Conservation (phyloP, 352 stramenopile species). For the Albugo candida region DNA sequence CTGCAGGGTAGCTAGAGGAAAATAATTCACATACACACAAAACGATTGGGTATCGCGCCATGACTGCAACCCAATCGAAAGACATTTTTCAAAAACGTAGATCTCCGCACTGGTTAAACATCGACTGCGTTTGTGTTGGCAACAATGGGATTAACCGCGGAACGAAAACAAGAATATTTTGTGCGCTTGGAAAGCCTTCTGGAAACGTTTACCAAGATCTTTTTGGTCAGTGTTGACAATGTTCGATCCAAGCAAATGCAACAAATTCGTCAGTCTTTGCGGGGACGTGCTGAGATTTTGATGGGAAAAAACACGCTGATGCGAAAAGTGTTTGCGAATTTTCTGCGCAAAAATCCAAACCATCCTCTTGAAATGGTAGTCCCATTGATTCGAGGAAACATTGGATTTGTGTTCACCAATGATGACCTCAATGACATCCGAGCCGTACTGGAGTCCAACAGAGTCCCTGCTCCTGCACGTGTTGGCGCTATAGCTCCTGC, state of each 20-base stretch:
- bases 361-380: constrained; percentile 84
- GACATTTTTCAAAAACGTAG: constrained; percentile 52
- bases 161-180: constrained; percentile 98
- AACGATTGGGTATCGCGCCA: no score
- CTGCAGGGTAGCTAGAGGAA: background rate
- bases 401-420: constrained; percentile 99
- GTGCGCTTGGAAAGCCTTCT: constrained; percentile 89
- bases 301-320: constrained; percentile 99
- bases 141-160: constrained; percentile 87
- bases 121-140: constrained; percentile 41
- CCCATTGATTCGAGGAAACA: constrained; percentile 88
- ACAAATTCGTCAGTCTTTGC: constrained; percentile 90
- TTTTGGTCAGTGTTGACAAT: constrained; percentile 98
- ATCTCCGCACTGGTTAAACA: constrained; percentile 76
- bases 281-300: constrained; percentile 89
- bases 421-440: constrained; percentile 87
- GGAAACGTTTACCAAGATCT: constrained; percentile 93
- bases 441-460: constrained; percentile 73
- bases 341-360: constrained; percentile 92
- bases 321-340: constrained; percentile 95
- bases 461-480: constrained; percentile 90
- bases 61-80: no score
- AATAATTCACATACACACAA: background rate
- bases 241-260: constrained; percentile 99
- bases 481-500: constrained; percentile 89